Percentiles rank a stretch among this genome's conserved stretches.
phyloP scores from a whole-genome alignment of 306 rosid species.

The Quercus alba region DNA sequence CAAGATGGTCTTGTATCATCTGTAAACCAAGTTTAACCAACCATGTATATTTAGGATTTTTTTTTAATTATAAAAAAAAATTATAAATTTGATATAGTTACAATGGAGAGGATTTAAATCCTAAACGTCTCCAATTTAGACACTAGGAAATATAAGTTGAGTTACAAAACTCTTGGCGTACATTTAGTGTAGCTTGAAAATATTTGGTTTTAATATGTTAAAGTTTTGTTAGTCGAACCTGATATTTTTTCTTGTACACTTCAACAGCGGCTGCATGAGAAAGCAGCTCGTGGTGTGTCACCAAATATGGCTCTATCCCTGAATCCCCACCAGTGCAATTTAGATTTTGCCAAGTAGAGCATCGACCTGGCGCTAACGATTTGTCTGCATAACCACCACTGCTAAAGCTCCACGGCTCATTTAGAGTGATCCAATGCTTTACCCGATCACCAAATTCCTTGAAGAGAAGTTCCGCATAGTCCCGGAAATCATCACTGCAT shows the following conservation, averaged over 20 bases:
- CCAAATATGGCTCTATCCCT: conserved; percentile 33
- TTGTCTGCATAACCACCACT: conserved; percentile 19
- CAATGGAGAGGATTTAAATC: too few relatives aligned
- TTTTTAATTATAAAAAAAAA: too few relatives aligned
- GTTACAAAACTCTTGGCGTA: too few relatives aligned
- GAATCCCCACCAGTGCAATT: conserved; percentile 30
- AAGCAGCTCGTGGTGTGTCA: conserved; percentile 24
- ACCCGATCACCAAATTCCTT: not conserved
- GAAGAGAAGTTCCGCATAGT: too few relatives aligned
- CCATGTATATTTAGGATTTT: too few relatives aligned
- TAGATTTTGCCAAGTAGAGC: conserved; percentile 14
- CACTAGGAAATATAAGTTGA: too few relatives aligned
- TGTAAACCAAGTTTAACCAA: too few relatives aligned
- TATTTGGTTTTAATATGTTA: not conserved
- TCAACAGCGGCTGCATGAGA: conserved; percentile 26
- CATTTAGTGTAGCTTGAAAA: not conserved
- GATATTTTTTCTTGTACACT: conserved; percentile 5
- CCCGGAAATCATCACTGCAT: too few relatives aligned
- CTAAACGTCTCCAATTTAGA: too few relatives aligned
- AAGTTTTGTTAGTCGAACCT: conserved; percentile 1
- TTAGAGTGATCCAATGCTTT: conserved; percentile 35
- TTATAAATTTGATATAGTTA: too few relatives aligned
- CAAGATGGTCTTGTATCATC: too few relatives aligned
- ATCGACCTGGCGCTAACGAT: conserved; percentile 20
- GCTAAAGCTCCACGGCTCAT: conserved; percentile 15